A percentile compares a stretch with the other conserved stretches of the same genome.
phyloP scores from a whole-genome alignment of 108 stramenopile species.

The Epipyxis sp. region DNA sequence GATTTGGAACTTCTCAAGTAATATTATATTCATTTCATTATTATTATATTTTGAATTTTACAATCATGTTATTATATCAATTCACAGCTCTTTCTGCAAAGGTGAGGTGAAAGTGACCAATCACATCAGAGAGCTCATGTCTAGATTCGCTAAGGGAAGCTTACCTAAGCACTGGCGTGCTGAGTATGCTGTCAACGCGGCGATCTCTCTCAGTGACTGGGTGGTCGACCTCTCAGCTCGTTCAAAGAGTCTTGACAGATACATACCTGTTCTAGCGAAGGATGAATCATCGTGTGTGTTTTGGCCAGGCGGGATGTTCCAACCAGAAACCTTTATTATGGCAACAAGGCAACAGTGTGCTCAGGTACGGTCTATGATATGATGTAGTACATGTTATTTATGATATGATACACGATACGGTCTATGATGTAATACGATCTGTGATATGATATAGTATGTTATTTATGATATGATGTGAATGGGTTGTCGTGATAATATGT shows the following conservation, averaged over 20 bases:
- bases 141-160: constrained; percentile 29
- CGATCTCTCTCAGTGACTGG: constrained; percentile 41
- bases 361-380: constrained; percentile 12
- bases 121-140: constrained; percentile 37
- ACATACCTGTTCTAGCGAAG: neutral
- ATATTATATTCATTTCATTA: no score
- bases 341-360: constrained; percentile 42
- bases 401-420: no score
- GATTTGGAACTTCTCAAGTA: constrained; percentile 39
- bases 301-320: constrained; percentile 50
- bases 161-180: constrained; percentile 43
- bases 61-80: no score
- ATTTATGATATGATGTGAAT: no score
- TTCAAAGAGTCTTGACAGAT: constrained; percentile 29
- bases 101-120: constrained; percentile 47
- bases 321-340: constrained; percentile 52
- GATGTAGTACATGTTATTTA: no score
- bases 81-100: constrained; percentile 32
- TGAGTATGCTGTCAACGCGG: constrained; percentile 33
- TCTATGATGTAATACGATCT: no score
- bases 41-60: no score
- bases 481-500: neutral
- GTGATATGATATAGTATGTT: no score
- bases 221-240: constrained; percentile 39
- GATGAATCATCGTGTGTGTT: constrained; percentile 5